A percentile compares a stretch with the other conserved stretches of the same genome.
phyloP scores from a whole-genome alignment of 495 filamentous ascomycete species.

The Bathelium albidoporum region DNA sequence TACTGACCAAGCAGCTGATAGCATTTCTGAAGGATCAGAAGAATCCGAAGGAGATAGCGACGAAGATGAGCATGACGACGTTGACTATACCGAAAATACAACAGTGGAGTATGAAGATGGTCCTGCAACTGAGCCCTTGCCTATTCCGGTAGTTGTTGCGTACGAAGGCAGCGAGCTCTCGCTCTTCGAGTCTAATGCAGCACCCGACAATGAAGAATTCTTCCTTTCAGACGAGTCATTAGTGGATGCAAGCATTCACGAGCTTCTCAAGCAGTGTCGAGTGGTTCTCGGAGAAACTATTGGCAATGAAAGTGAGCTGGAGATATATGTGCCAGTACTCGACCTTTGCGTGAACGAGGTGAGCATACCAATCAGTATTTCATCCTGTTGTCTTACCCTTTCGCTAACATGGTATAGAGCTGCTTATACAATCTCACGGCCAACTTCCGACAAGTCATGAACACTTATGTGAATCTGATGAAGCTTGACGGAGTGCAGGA shows the following conservation, averaged over 20 bases:
- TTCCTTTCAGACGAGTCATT: slow-evolving; percentile 61
- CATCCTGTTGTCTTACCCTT: not conserved
- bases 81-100: slow-evolving; percentile 6
- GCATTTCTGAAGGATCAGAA: not conserved
- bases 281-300: slow-evolving; percentile 58
- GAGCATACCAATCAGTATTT: slow-evolving; percentile 26
- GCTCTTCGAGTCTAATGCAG: slow-evolving; percentile 55
- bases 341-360: slow-evolving; percentile 66
- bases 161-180: slow-evolving; percentile 61
- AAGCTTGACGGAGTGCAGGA: slow-evolving; percentile 48
- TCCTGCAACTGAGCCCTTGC: slow-evolving; percentile 4
- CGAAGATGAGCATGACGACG: slow-evolving; percentile 22
- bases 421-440: slow-evolving; percentile 32
- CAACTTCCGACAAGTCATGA: slow-evolving; percentile 47
- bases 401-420: slow-evolving; percentile 33
- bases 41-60: slow-evolving; percentile 13
- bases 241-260: slow-evolving; percentile 44
- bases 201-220: slow-evolving; percentile 57
- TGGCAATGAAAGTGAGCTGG: slow-evolving; percentile 54
- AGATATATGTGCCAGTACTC: slow-evolving; percentile 55
- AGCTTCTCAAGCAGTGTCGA: slow-evolving; percentile 56
- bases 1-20: not conserved
- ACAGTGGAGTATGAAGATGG: not conserved
- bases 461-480: slow-evolving; percentile 47
- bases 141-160: slow-evolving; percentile 47